Conservation (phyloP, 305 asterid genomes). For the Fraxinus paxiana region DNA sequence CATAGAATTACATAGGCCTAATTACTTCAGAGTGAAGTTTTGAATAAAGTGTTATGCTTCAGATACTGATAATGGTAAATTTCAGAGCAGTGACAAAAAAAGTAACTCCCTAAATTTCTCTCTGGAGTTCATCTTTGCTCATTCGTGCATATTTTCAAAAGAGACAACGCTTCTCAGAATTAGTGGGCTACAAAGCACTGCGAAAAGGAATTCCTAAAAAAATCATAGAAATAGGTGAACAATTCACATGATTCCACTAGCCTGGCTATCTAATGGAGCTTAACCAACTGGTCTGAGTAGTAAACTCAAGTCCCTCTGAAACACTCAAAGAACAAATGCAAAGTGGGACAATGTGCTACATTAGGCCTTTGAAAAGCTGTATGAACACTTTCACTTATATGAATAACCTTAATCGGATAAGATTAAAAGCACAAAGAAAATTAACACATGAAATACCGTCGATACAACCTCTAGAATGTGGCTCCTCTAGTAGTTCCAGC, state of each 20-base stretch:
- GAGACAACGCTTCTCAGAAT: neutral
- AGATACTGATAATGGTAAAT: neutral
- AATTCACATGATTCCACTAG: neutral
- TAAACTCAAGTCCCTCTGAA: neutral
- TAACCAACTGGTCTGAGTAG: neutral
- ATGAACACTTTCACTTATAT: neutral
- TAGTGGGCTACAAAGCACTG: neutral
- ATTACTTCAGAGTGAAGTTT: neutral
- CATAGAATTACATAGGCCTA: neutral
- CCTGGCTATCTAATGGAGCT: constrained; percentile 3
- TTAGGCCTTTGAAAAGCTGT: neutral
- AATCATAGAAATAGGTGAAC: neutral
- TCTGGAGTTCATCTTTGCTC: neutral
- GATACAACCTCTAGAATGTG: constrained; percentile 84
- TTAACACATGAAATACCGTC: constrained; percentile 40
- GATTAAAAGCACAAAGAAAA: constrained; percentile 12
- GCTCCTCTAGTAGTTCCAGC: constrained; percentile 71
- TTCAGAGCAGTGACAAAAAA: neutral
- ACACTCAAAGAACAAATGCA: constrained; percentile 1
- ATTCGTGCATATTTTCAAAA: neutral
- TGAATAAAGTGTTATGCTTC: neutral
- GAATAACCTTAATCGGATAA: constrained; percentile 20
- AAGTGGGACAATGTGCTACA: neutral
- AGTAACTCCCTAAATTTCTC: neutral
- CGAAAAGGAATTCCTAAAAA: neutral